Conservation (phyloP, 495 filamentous ascomycete species). For the Hamigera avellanea region DNA sequence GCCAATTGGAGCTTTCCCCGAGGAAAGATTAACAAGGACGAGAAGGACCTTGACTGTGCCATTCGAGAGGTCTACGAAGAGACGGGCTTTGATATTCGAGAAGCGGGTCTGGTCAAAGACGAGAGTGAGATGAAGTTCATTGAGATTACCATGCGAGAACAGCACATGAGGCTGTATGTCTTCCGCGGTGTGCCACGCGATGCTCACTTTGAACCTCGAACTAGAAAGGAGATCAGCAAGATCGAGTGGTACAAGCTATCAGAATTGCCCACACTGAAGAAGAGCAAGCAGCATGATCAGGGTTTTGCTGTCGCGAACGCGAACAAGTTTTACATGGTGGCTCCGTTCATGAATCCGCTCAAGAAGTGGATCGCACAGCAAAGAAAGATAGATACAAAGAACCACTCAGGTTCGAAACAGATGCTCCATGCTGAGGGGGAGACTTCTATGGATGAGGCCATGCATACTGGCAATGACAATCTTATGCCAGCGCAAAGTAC, state of each 20-base stretch:
- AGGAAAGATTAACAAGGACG: constrained; percentile 95
- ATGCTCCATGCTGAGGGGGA: constrained; percentile 19
- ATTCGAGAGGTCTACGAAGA: constrained; percentile 92
- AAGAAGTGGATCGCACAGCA: constrained; percentile 86
- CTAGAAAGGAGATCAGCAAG: constrained; percentile 93
- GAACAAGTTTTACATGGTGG: constrained; percentile 96
- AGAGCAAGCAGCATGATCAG: constrained; percentile 46
- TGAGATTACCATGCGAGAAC: constrained; percentile 78
- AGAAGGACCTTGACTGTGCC: constrained; percentile 84
- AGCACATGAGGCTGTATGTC: constrained; percentile 84
- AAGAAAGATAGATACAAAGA: constrained; percentile 50
- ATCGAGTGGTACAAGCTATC: constrained; percentile 87
- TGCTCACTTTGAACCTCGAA: constrained; percentile 76
- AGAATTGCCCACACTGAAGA: constrained; percentile 73
- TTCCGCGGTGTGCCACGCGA: constrained; percentile 79
- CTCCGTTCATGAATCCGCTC: constrained; percentile 73
- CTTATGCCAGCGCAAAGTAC: constrained; percentile 7
- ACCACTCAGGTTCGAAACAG: constrained; percentile 9
- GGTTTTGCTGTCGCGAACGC: constrained; percentile 45
- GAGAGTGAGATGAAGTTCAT: constrained; percentile 65
- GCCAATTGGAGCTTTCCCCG: constrained; percentile 93
- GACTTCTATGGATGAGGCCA: constrained; percentile 26
- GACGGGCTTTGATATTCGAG: constrained; percentile 74
- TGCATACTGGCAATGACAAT: constrained; percentile 6
- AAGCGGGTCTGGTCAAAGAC: constrained; percentile 56